Conservation (phyloP, 495 filamentous ascomycete species). For the Platismatia glauca region DNA sequence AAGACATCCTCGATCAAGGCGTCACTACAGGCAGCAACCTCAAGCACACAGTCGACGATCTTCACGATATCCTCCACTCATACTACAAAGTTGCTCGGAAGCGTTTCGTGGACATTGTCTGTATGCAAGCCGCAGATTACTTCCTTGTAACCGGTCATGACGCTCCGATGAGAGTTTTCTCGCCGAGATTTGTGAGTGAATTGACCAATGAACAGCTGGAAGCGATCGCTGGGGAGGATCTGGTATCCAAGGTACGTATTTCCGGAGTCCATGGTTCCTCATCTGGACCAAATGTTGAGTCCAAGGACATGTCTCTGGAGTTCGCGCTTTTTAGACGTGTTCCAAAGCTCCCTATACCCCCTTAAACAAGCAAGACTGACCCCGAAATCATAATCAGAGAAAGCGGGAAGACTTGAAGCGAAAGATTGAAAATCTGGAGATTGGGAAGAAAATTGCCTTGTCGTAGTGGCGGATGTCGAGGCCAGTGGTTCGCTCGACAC, state of each 20-base stretch:
- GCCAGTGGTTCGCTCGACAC: not conserved
- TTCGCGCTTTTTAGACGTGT: too few relatives aligned
- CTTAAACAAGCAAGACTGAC: too few relatives aligned
- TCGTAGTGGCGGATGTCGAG: not conserved
- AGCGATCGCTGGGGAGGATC: slow-evolving; percentile 41
- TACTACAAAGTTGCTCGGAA: slow-evolving; percentile 54
- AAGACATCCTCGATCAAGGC: slow-evolving; percentile 14
- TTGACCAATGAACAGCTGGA: slow-evolving; percentile 34
- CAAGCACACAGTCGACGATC: slow-evolving; percentile 37
- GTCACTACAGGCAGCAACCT: slow-evolving; percentile 28
- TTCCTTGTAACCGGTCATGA: slow-evolving; percentile 30
- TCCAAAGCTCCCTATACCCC: too few relatives aligned
- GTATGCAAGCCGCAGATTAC: slow-evolving; percentile 33
- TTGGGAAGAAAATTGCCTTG: slow-evolving; percentile 28
- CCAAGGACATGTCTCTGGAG: too few relatives aligned
- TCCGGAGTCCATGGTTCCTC: too few relatives aligned
- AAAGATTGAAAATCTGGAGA: slow-evolving; percentile 36
- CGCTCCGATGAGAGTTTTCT: slow-evolving; percentile 31
- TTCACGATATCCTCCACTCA: slow-evolving; percentile 49
- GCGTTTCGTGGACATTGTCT: slow-evolving; percentile 49
- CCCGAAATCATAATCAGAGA: not conserved
- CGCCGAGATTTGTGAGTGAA: slow-evolving; percentile 29
- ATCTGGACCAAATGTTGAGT: too few relatives aligned
- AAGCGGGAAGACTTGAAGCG: slow-evolving; percentile 31
- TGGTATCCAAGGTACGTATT: slow-evolving; percentile 3